These are phyloP conservation scores for Cyclotella kingstonii DNA, from an alignment of 108 stramenopile species.

Conservation along the genomic window DNA sequence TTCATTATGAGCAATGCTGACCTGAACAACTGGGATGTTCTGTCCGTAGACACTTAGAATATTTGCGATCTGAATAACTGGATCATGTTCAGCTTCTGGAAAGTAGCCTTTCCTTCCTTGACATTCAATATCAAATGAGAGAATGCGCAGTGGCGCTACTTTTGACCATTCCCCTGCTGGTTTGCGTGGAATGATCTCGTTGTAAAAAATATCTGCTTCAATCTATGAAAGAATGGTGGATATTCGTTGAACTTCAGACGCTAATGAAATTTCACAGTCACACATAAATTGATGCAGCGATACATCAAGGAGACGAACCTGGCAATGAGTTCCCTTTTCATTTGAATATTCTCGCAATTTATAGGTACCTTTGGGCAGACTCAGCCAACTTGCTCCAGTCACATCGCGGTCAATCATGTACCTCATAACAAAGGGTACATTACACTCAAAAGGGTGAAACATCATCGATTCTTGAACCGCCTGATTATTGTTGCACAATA, in stretches of 20 bases:
- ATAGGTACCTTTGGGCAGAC: constrained; percentile 86
- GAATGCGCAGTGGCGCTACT: constrained; percentile 94
- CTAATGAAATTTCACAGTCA: neutral
- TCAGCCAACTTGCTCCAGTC: constrained; percentile 94
- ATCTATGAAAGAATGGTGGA: constrained; percentile 45
- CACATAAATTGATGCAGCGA: neutral
- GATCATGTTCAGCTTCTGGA: constrained; percentile 97
- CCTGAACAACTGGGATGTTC: constrained; percentile 61
- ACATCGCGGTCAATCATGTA: constrained; percentile 98
- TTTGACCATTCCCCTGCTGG: constrained; percentile 95
- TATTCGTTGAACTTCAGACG: neutral
- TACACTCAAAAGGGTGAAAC: constrained; percentile 90
- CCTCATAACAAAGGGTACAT: constrained; percentile 97
- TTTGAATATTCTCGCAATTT: constrained; percentile 49
- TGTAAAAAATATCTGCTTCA: constrained; percentile 93
- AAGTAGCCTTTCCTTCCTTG: constrained; percentile 96
- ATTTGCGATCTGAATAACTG: constrained; percentile 99
- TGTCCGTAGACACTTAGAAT: constrained; percentile 88
- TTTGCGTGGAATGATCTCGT: constrained; percentile 84
- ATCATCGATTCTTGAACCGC: constrained; percentile 28
- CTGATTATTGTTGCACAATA: constrained; percentile 13
- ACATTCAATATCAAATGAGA: constrained; percentile 98
- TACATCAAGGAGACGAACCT: constrained; percentile 56
- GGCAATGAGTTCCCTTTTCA: constrained; percentile 81
- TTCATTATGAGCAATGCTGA: neutral